Evolutionary conservation across 2,329 filamentous ascomycete genomes (phyloP), one percentile per base, ranked within the genome.

Genomic region (Tolypocladium capitatum): DNA sequence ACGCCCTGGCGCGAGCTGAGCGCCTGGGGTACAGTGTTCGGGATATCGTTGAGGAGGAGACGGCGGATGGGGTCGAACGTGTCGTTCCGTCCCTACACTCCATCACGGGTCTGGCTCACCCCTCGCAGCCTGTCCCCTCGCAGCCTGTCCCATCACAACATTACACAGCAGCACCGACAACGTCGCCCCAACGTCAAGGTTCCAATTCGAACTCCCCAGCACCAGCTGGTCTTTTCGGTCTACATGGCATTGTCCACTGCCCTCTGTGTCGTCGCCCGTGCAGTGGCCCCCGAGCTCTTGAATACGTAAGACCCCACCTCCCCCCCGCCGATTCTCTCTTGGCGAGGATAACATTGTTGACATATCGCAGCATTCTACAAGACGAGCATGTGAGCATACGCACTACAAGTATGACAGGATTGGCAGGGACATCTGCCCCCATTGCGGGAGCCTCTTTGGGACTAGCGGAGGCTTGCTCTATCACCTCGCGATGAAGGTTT

Each of bases 1-100:
- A 79, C 49, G 73, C 75, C 14, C 66, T 80, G 20, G 76, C 76
- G 2, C 66, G 70, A 33, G 75, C 76, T 1, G 74, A 78, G 53
- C 73, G 77, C 2, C 67, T 80, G 0, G 77, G 77, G 2, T 80
- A 80, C 48, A 70, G 77, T 45, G 62, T 65, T 0, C 61, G 64
- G 31, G 76, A 80, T 47, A 63, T 75, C 3, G 62, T 76, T 13
- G 68, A 72, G 31, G 69, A 73, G 45, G 61, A 50, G 35, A 59
- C 49, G 11, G 51, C 54, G 14, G 48, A 54, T 34, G 53, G 56
- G 13, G 46, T 28, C 31, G 69, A 72, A 50, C 62, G 59, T 27
- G 65, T 70, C 18, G 64, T 71, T 21, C 64, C 66, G 2, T 60
- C 61, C 6, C 28, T 57, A 28, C 44, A 42, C 4, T 55, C 36